Base-by-base conservation (phyloP, 768 basidiomycete genomes). In the Leccinellum albellum region DNA sequence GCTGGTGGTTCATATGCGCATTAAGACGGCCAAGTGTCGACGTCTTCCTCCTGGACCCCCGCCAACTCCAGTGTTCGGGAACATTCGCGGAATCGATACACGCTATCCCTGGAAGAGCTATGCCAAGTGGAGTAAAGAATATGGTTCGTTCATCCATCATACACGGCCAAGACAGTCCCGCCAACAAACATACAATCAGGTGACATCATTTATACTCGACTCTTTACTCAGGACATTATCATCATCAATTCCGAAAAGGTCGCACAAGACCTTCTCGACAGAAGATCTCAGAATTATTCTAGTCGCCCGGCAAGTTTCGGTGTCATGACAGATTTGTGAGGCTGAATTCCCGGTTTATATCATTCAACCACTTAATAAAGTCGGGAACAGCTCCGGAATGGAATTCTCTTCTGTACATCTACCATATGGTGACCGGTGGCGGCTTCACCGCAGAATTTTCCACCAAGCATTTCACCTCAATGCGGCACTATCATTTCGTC, bases 401-500 rank as follows among this genome's bases (percentile, higher is more conserved):
- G 68, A 60, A 21, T 73, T 9, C 40, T 17, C 6, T 40, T 20
- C 40, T 40, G 7, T 40, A 17, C 3, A 4, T 20, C 0, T 20
- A 20, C 40, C 15, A 20, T 40, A 40, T 40, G 20, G 40, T 20
- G 40, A 40, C 40, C 40, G n/a, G 13, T 40, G 40, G 40, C 40
- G 40, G 15, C 40, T 40, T 20, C 40, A 40, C n/a, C 40, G 40
- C 17, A 8, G 40, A 40, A 40, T 40, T 40, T 40, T 40, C 40
- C 17, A 40, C 40, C 40, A 40, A 20, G 40, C 40, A 20, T 40
- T 40, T 13, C 17, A 40, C 20, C 40, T 40, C 40, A 17, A 6
- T 8, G 40, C 70, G 3, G 61, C 63, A 1, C 29, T 54, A 9
- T 58, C 63, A 26, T 77, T 72, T 55, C 64, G 61, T 42, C 72